Evolutionary conservation across 306 rosid genomes (phyloP).

Genomic region (Boehmeria nivea): DNA sequence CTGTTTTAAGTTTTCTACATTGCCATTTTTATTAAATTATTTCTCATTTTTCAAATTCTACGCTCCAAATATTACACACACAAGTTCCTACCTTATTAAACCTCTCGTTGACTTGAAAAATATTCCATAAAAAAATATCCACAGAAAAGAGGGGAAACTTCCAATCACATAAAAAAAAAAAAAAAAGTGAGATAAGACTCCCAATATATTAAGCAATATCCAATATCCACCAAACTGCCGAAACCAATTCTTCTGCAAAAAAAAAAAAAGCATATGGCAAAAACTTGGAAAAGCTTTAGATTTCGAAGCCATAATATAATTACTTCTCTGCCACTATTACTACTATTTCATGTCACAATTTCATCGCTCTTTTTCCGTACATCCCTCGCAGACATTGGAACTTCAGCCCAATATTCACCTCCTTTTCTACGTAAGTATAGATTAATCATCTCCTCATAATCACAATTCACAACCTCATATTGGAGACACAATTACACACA

Average conservation of each 20-base stretch:
- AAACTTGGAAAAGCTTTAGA: neutral
- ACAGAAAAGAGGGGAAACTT: too few relatives aligned
- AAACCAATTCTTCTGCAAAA: neutral
- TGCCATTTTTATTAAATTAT: too few relatives aligned
- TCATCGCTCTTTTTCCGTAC: constrained; percentile 16
- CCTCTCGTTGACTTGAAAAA: too few relatives aligned
- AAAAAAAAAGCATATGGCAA: neutral
- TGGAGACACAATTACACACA: too few relatives aligned
- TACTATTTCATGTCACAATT: neutral
- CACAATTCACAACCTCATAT: neutral
- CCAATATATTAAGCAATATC: neutral
- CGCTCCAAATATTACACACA: too few relatives aligned
- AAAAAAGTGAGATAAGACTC: neutral
- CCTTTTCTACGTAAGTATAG: constrained; percentile 66
- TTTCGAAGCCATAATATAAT: too few relatives aligned
- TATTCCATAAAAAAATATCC: too few relatives aligned
- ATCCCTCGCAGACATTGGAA: constrained; percentile 59
- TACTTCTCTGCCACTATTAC: neutral
- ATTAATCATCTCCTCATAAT: too few relatives aligned
- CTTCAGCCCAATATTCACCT: constrained; percentile 53
- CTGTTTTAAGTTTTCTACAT: too few relatives aligned
- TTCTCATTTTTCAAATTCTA: too few relatives aligned
- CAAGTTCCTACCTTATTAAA: too few relatives aligned
- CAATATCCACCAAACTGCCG: constrained; percentile 2
- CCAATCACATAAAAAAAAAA: neutral